Evolutionary conservation across 1,139 yeast genomes (phyloP), one percentile per base, ranked within the genome.

Genomic region (Zygosaccharomyces sapae): DNA sequence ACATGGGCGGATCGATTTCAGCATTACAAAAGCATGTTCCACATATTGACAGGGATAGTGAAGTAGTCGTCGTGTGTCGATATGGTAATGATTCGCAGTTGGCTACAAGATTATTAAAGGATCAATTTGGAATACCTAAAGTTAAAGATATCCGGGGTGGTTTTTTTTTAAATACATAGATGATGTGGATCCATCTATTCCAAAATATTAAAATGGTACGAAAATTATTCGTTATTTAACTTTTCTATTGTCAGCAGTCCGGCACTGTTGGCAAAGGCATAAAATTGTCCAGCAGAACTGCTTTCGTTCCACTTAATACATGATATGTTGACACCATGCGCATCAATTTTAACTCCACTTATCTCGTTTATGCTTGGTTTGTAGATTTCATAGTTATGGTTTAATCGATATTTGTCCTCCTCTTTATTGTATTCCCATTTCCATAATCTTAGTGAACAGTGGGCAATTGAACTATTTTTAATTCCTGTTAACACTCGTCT

Each of bases 31-130:
- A 53, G 7, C 33, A 38, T 24, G 51, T 65, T 2, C 65, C 68
- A 2, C 36, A 33, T 5, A 16, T 65, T 2, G 42, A 41, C 12
- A 13, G 45, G 19, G 48, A 55, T 12, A 56, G 59, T 27, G 65
- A 63, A 39, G 55, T 65, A 3, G 47, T 65, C 7, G 63, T 65
- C 3, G 72, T 90, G 12, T 92, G 99, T 65, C 75, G 97, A 34
- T 82, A 74, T 62, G 99, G 99, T 4, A 89, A 88, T 63, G 97
- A 92, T 63, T 90, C 97, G 0, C 92, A 87, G 59, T 67, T 80
- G 16, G 95, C 96, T 0, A 81, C 86, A 0, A 67, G 72, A 50
- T 68, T 74, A 41, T 65, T 92, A 42, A 70, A 73, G 42, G 79
- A 76, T 10, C 68, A 72, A 4, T 69, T 76, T 47, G 80, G 80